Evolutionary conservation across 352 stramenopile species (phyloP).

Genomic region (Phytophthora sojae): DNA sequence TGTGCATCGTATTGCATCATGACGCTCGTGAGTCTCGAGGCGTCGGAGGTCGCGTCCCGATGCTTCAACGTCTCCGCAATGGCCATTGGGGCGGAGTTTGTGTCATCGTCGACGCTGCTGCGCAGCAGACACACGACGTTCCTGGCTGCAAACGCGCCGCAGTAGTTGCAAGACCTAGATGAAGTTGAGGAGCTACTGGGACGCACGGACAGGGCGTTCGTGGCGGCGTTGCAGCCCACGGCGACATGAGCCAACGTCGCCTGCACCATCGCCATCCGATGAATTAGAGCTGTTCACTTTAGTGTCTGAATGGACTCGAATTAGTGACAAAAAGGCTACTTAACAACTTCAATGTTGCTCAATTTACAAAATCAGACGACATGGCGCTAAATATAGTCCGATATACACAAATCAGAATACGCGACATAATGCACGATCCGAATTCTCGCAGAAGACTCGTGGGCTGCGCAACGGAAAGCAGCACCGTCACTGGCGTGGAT

Average conservation of each 20-base stretch:
- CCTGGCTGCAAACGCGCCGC: slow-evolving; percentile 53
- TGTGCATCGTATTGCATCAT: slow-evolving; percentile 29
- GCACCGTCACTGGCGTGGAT: slow-evolving; percentile 83
- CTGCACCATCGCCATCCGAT: slow-evolving; percentile 14
- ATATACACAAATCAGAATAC: slow-evolving; percentile 9
- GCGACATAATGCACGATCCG: no score
- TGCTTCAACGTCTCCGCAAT: slow-evolving; percentile 61
- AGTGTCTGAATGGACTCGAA: neutral
- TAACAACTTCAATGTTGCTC: neutral
- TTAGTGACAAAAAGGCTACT: neutral
- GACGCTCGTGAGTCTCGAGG: slow-evolving; percentile 59
- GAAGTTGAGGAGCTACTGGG: slow-evolving; percentile 12
- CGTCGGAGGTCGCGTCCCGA: slow-evolving; percentile 26
- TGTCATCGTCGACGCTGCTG: slow-evolving; percentile 6
- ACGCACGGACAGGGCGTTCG: slow-evolving; percentile 53
- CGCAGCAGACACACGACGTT: slow-evolving; percentile 59
- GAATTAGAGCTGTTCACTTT: neutral
- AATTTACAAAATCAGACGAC: neutral
- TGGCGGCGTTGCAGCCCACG: slow-evolving; percentile 60
- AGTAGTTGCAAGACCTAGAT: slow-evolving; percentile 3
- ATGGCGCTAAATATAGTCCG: no score
- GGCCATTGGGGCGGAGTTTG: slow-evolving; percentile 21
- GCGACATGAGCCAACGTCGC: slow-evolving; percentile 56
- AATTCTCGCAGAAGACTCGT: slow-evolving; percentile 45
- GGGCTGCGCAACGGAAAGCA: slow-evolving; percentile 75